Percentiles rank a stretch among this genome's conserved stretches.
phyloP scores from a whole-genome alignment of 202 grass and related monocot genomes.

The Setaria italica region DNA sequence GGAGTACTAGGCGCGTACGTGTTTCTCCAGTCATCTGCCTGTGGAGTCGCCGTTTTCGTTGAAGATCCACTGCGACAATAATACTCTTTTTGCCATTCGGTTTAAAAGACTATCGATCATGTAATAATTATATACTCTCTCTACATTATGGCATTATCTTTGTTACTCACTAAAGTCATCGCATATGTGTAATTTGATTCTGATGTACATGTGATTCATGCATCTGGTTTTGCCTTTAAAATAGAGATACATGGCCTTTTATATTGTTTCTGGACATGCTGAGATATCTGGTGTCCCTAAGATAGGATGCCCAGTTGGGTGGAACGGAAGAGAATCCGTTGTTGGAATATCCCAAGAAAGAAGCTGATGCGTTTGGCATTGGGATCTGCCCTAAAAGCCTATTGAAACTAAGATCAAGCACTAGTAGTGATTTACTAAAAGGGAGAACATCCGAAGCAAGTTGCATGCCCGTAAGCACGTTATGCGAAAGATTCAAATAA shows the following conservation, averaged over 20 bases:
- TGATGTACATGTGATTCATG: no score
- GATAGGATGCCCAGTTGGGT: slow-evolving; percentile 6
- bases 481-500: slow-evolving; percentile 49
- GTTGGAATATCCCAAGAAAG: slow-evolving; percentile 49
- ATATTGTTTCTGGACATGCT: slow-evolving; percentile 56
- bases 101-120: no score
- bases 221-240: no score
- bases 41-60: no score
- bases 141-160: no score
- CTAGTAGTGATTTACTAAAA: background rate
- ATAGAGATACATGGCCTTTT: slow-evolving; percentile 37
- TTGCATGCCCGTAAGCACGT: slow-evolving; percentile 53
- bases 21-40: no score
- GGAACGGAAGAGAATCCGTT: slow-evolving; percentile 56
- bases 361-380: slow-evolving; percentile 23
- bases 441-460: slow-evolving; percentile 1
- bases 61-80: no score
- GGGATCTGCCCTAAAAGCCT: slow-evolving; percentile 32
- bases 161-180: no score
- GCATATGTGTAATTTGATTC: no score
- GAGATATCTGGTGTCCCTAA: slow-evolving; percentile 35
- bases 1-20: no score
- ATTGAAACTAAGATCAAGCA: slow-evolving; percentile 65
- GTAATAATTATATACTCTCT: no score
- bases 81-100: no score